These are phyloP conservation scores for Yarrowia divulgata DNA, from an alignment of 805 yeast genomes.

Conservation along the genomic window DNA sequence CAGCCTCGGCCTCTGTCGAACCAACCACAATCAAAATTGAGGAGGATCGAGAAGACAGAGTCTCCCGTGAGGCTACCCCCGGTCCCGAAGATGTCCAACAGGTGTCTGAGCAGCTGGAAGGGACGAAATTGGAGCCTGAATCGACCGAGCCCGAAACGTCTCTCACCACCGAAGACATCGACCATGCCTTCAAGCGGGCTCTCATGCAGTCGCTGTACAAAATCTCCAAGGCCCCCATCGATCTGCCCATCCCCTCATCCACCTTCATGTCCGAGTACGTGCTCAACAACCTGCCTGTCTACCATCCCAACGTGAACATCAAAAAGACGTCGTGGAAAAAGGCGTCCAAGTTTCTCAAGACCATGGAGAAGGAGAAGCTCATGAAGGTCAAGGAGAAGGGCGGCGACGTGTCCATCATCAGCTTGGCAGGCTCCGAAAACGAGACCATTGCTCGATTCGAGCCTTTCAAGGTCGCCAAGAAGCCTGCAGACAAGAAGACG, in stretches of 20 bases:
- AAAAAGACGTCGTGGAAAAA: conserved; percentile 92
- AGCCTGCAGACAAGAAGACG: conserved; percentile 28
- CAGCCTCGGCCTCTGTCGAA: too few species aligned
- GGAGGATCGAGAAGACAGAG: conserved; percentile 7
- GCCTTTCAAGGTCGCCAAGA: conserved; percentile 61
- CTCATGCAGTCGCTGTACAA: conserved; percentile 70
- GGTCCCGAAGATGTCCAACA: conserved; percentile 4
- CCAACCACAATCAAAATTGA: conserved; percentile 2
- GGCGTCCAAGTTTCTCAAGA: conserved; percentile 80
- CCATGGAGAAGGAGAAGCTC: conserved; percentile 79
- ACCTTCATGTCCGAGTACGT: conserved; percentile 75
- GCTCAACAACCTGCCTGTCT: conserved; percentile 70
- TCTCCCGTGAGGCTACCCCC: conserved; percentile 18
- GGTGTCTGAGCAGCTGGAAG: not conserved
- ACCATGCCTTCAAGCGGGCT: conserved; percentile 74
- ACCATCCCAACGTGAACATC: conserved; percentile 53
- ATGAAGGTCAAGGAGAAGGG: conserved; percentile 81
- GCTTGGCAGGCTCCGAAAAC: conserved; percentile 58
- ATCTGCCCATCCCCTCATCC: conserved; percentile 75
- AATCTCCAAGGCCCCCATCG: conserved; percentile 52
- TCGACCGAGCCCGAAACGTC: conserved; percentile 38
- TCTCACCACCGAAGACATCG: conserved; percentile 55
- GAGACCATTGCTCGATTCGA: conserved; percentile 64
- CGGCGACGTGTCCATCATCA: conserved; percentile 71
- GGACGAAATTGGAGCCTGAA: not conserved